Conservation (phyloP, 208 protist species). For the Leishmania tropica region DNA sequence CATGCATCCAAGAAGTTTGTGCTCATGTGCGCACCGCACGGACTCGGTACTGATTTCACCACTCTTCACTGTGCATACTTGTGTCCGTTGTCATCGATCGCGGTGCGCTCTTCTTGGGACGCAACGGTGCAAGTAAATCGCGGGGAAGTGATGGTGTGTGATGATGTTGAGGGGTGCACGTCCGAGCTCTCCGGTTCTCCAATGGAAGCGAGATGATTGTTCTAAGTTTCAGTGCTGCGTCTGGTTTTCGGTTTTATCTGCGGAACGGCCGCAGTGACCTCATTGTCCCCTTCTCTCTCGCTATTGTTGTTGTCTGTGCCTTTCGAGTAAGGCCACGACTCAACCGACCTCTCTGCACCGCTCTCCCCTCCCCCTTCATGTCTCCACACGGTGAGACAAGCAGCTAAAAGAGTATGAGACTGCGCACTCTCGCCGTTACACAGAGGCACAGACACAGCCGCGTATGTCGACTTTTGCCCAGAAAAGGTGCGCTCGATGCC, state of each 20-base stretch:
- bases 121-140: background rate
- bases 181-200: background rate
- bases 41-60: background rate
- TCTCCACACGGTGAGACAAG: background rate
- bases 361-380: background rate
- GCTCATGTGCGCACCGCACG: no score
- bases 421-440: background rate
- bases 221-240: background rate
- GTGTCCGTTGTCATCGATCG: no score
- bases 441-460: background rate
- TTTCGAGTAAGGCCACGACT: background rate
- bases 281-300: no score
- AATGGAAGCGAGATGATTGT: background rate
- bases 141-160: background rate
- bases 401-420: background rate
- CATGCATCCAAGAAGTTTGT: no score
- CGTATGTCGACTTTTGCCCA: background rate
- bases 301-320: background rate
- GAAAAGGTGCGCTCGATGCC: background rate
- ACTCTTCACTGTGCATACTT: no score
- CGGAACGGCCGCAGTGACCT: background rate
- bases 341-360: background rate
- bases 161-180: background rate
- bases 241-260: background rate
- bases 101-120: background rate